These are phyloP conservation scores for Talaromyces sp. DNA, from an alignment of 2,329 filamentous ascomycete species.

Conservation along the genomic window DNA sequence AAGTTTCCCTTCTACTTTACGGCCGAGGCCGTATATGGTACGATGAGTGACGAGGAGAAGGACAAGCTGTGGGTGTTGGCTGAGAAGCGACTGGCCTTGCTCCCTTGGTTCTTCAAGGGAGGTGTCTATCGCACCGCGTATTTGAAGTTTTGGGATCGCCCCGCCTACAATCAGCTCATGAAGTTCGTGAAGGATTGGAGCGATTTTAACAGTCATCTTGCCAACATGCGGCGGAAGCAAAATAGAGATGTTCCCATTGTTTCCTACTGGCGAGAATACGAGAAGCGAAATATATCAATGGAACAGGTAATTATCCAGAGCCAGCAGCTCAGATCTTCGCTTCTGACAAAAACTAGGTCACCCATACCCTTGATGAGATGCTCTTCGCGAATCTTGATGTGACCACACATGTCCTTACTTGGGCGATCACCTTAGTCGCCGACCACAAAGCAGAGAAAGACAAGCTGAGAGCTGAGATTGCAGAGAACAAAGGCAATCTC, in stretches of 20 bases:
- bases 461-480: background rate
- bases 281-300: too few relatives aligned
- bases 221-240: too few relatives aligned
- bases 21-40: background rate
- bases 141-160: background rate
- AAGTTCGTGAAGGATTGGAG: too few relatives aligned
- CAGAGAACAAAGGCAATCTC: background rate
- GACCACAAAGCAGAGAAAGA: background rate
- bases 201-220: too few relatives aligned
- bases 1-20: background rate
- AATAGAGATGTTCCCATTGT: too few relatives aligned
- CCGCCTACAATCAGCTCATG: too few relatives aligned
- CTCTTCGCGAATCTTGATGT: constrained; percentile 51
- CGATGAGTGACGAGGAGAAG: background rate
- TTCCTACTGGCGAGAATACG: too few relatives aligned
- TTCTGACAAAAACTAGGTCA: too few relatives aligned
- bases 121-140: background rate
- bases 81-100: background rate
- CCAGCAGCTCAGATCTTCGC: too few relatives aligned
- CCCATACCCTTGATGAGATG: constrained; percentile 47
- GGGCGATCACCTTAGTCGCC: constrained; percentile 42
- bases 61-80: background rate
- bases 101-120: background rate
- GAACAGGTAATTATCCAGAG: too few relatives aligned
- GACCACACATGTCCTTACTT: constrained; percentile 42